Percentiles rank a stretch among this genome's conserved stretches.
These are phyloP conservation scores for Backusella australiensis DNA, from an alignment of 192 early-diverging fungal species.

Conservation along the genomic window DNA sequence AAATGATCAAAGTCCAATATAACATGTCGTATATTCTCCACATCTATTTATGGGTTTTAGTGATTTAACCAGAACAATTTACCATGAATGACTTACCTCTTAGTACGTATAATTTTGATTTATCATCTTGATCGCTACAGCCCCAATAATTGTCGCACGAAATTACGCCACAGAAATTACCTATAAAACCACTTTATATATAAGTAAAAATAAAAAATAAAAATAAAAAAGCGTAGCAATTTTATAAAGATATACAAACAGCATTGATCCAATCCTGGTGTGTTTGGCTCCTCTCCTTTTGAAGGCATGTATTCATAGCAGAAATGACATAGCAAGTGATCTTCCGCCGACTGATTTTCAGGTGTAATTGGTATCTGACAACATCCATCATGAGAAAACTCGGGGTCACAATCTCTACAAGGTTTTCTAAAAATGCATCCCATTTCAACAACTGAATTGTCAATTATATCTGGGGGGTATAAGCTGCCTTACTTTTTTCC, in stretches of 20 bases:
- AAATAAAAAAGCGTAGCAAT: neutral
- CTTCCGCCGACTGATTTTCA: neutral
- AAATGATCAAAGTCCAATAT: neutral
- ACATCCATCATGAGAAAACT: neutral
- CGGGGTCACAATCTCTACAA: neutral
- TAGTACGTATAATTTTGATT: neutral
- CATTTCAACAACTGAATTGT: no score
- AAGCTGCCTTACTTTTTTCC: neutral
- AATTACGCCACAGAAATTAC: slow-evolving; percentile 10
- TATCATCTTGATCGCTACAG: neutral
- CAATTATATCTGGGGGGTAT: no score
- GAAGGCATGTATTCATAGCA: slow-evolving; percentile 9
- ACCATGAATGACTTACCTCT: neutral
- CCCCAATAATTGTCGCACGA: slow-evolving; percentile 14
- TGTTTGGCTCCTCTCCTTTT: neutral
- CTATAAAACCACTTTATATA: neutral
- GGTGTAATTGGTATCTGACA: neutral
- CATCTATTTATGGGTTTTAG: neutral
- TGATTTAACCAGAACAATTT: no score
- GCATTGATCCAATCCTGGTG: neutral
- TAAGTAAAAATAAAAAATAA: neutral
- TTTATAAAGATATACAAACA: neutral
- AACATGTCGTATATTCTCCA: neutral
- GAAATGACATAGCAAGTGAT: neutral
- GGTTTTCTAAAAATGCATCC: neutral